A percentile compares a stretch with the other conserved stretches of the same genome.
These are phyloP conservation scores for Lachnellula hyalina DNA, from an alignment of 2,329 filamentous ascomycete species.

Conservation along the genomic window DNA sequence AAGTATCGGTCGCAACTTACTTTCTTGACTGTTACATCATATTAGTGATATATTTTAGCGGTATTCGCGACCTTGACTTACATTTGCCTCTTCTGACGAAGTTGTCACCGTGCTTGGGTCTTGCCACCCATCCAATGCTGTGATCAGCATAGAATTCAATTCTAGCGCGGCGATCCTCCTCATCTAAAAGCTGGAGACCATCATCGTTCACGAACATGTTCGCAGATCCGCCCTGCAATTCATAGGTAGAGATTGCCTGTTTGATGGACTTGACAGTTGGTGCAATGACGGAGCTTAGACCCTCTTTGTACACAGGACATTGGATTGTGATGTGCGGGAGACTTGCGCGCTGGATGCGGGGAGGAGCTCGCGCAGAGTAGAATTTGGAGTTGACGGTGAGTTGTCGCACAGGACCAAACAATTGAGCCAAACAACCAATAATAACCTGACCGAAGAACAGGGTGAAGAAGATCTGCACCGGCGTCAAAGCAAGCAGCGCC, in stretches of 20 bases:
- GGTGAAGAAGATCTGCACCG: conserved; percentile 74
- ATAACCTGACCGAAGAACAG: conserved; percentile 78
- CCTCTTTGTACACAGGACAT: conserved; percentile 85
- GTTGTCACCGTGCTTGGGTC: conserved; percentile 57
- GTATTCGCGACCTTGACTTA: conserved; percentile 15
- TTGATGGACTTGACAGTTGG: conserved; percentile 76
- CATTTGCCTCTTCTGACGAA: conserved; percentile 58
- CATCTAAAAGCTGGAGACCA: conserved; percentile 61
- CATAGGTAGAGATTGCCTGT: conserved; percentile 70
- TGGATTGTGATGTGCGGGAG: conserved; percentile 77
- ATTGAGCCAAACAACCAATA: conserved; percentile 68
- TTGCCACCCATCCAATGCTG: conserved; percentile 64
- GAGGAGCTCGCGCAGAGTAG: conserved; percentile 68
- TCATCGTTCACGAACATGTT: conserved; percentile 76
- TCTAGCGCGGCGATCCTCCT: conserved; percentile 56
- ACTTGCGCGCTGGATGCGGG: conserved; percentile 48
- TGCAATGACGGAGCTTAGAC: conserved; percentile 66
- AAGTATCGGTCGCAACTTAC: conserved; percentile 25
- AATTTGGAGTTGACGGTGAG: conserved; percentile 73
- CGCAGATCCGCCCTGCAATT: conserved; percentile 70
- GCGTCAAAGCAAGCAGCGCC: conserved; percentile 59
- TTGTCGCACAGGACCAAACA: conserved; percentile 70
- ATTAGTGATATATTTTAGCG: background rate
- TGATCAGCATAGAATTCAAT: conserved; percentile 66
- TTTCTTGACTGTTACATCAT: conserved; percentile 33